Percentiles rank a stretch among this genome's conserved stretches.
Evolutionary conservation across 129 eudicot species (phyloP).

Genomic region (sunflower (Helianthus annuus)): DNA sequence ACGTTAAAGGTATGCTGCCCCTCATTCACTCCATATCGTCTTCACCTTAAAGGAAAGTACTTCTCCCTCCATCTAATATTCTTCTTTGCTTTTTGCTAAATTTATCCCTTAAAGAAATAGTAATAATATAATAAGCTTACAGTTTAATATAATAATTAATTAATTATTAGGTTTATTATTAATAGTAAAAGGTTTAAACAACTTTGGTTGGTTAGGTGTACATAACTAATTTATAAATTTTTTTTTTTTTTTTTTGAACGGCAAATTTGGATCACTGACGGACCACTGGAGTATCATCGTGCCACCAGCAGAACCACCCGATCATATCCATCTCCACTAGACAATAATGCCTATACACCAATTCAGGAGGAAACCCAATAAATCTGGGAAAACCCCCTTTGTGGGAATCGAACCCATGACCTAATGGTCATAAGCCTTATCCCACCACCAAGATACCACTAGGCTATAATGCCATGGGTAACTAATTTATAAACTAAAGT

Average conservation of each 20-base stretch:
- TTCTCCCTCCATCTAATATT: constrained; percentile 15
- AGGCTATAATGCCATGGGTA: no score
- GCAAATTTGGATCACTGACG: no score
- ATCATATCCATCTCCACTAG: no score
- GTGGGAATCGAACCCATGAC: no score
- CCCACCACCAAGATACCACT: no score
- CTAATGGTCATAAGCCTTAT: no score
- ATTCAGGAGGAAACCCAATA: no score
- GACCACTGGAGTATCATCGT: no score
- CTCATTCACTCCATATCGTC: constrained; percentile 42
- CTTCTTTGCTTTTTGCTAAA: background rate
- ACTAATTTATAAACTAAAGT: background rate
- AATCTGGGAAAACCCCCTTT: no score
- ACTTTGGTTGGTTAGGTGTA: background rate
- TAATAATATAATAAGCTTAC: background rate
- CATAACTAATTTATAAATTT: background rate
- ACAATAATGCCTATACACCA: no score
- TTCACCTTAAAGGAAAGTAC: constrained; percentile 37
- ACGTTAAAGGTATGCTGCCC: constrained; percentile 35
- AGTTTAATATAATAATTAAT: background rate
- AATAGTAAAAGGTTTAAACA: background rate
- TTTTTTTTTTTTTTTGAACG: no score
- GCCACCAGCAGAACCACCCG: no score
- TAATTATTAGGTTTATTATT: background rate
- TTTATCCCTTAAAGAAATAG: background rate